Evolutionary conservation across 495 filamentous ascomycete genomes (phyloP), one percentile per base, ranked within the genome.

Genomic region (Hypoxylon rickii): DNA sequence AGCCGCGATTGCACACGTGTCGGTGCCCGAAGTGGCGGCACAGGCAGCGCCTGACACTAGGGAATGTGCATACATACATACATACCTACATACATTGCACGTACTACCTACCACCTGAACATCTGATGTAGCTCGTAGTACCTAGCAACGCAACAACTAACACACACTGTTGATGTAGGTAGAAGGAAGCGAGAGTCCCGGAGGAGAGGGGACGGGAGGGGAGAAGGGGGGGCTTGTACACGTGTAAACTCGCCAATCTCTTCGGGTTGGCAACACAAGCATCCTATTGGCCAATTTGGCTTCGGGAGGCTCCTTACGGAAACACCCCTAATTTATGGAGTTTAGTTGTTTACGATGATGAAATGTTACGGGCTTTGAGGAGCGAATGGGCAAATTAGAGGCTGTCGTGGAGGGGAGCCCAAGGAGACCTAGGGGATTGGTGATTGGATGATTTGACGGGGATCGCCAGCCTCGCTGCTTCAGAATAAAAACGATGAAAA

Each of bases 211-310:
- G n/a, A n/a, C n/a, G n/a, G n/a, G n/a, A n/a, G n/a, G n/a, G n/a
- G n/a, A n/a, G n/a, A n/a, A n/a, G n/a, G n/a, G n/a, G n/a, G n/a
- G n/a, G n/a, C n/a, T n/a, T n/a, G 52, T 49, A 62, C 58, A 62
- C 58, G 58, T 62, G 58, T 62, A 62, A 62, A 44, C 47, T 57
- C 47, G 43, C 58, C 58, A 62, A 62, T 62, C 47, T 52, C 38
- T 49, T 26, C 45, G 58, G 52, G 31, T 32, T 11, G 8, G 22
- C 3, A 19, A 7, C 16, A 33, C 17, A 37, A 20, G 8, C 13
- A 40, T 47, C 47, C 55, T 44, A 51, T 58, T 44, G 21, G 34
- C 2, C 17, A 39, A 33, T 36, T 13, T 43, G 17, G 18, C 7
- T 13, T 16, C 18, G 24, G 38, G 21, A 37, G 31, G 42, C 51